These are phyloP conservation scores for Chamaecyparis obtusa DNA, from an alignment of 75 land plant species.

Conservation along the genomic window DNA sequence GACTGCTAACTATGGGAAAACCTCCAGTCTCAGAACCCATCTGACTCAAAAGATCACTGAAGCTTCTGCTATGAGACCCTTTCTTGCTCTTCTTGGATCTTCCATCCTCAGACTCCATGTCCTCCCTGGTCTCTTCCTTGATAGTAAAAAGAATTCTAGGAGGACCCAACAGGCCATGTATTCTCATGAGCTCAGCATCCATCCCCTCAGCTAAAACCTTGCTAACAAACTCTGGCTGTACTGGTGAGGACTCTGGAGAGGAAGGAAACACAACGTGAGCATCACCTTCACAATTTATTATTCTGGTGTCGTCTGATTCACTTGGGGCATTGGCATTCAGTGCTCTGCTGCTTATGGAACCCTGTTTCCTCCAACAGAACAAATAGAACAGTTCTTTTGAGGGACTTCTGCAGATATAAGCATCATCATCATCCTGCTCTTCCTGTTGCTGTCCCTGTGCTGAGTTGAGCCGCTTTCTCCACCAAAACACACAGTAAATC, in stretches of 20 bases:
- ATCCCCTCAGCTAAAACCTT: neutral
- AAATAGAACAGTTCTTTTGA: neutral
- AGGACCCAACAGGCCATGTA: slow-evolving; percentile 17
- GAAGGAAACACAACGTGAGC: neutral
- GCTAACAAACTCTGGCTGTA: neutral
- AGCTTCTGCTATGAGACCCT: neutral
- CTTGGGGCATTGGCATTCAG: neutral
- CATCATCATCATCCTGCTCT: neutral
- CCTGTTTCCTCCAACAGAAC: slow-evolving; percentile 10
- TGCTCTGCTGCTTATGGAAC: neutral
- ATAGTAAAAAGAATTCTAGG: slow-evolving; percentile 33
- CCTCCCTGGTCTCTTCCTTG: slow-evolving; percentile 34
- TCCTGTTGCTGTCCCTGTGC: neutral
- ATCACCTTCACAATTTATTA: neutral
- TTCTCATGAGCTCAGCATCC: neutral
- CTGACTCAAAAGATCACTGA: slow-evolving; percentile 3
- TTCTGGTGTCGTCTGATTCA: neutral
- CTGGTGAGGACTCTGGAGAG: neutral
- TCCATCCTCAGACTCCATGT: slow-evolving; percentile 23
- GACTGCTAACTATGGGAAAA: neutral
- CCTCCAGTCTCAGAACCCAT: neutral
- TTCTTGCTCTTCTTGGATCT: slow-evolving; percentile 7
- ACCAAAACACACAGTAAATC: slow-evolving; percentile 13
- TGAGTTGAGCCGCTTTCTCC: slow-evolving; percentile 10
- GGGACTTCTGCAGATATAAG: neutral